Evolutionary conservation across 2,329 filamentous ascomycete genomes (phyloP).

Genomic region (Rhytidhysteron rufulum): DNA sequence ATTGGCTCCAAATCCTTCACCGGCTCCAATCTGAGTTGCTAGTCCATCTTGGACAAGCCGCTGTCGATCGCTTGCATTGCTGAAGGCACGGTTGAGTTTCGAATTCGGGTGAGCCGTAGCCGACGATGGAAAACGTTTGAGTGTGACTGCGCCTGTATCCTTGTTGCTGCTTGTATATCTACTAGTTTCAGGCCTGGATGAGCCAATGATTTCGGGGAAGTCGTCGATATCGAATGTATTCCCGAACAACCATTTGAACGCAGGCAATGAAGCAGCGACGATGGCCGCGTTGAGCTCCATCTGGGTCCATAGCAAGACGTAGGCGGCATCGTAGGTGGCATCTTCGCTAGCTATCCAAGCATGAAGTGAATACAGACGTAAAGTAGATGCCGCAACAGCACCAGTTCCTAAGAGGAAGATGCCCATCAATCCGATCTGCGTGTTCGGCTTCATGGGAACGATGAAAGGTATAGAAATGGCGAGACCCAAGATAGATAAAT

Average conservation of each 20-base stretch:
- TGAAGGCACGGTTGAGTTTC: background rate
- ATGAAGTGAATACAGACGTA: constrained; percentile 4
- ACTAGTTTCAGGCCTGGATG: background rate
- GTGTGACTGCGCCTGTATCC: background rate
- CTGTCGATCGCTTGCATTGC: constrained; percentile 3
- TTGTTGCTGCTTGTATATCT: background rate
- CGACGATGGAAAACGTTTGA: constrained; percentile 1
- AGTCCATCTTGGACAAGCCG: constrained; percentile 3
- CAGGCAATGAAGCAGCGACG: constrained; percentile 34
- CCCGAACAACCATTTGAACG: constrained; percentile 31
- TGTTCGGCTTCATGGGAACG: constrained; percentile 40
- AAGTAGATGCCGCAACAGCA: constrained; percentile 6
- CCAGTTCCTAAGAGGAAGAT: constrained; percentile 8
- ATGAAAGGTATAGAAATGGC: constrained; percentile 37
- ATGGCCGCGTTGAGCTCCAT: constrained; percentile 39
- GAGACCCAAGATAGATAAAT: constrained; percentile 31
- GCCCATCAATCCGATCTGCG: constrained; percentile 43
- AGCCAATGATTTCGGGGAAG: background rate
- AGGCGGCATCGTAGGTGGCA: constrained; percentile 14
- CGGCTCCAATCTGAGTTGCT: background rate
- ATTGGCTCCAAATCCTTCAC: background rate
- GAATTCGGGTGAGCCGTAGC: background rate
- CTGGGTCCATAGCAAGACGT: constrained; percentile 30
- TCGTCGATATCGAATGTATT: constrained; percentile 4
- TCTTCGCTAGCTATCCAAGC: constrained; percentile 11